Conservation (phyloP, 768 basidiomycete genomes). For the Phaeotremella fagi region DNA sequence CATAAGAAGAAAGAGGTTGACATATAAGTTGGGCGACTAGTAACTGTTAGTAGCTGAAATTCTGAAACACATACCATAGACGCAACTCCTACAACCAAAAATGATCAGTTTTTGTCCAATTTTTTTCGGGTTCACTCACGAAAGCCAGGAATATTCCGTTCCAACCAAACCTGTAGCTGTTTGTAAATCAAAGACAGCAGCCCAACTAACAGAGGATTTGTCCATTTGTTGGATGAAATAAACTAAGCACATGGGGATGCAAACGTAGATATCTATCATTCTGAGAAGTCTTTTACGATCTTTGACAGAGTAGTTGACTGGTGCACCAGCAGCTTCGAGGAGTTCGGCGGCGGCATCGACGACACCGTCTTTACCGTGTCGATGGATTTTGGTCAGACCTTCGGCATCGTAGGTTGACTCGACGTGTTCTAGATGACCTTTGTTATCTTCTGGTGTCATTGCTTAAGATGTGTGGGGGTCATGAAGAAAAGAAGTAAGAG, state of each 20-base stretch:
- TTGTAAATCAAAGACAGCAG: slow-evolving; percentile 54
- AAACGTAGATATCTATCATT: slow-evolving; percentile 26
- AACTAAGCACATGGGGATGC: slow-evolving; percentile 21
- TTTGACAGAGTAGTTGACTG: slow-evolving; percentile 14
- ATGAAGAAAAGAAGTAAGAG: no score
- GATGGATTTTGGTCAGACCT: slow-evolving; percentile 3
- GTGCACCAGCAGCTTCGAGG: slow-evolving; percentile 15
- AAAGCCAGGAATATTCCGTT: slow-evolving; percentile 53
- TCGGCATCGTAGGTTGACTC: slow-evolving; percentile 6
- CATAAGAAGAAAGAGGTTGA: slow-evolving; percentile 5
- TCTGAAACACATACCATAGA: slow-evolving; percentile 16
- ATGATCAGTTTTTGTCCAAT: no score
- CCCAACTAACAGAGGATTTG: slow-evolving; percentile 54
- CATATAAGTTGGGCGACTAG: background rate
- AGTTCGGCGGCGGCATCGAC: slow-evolving; percentile 26
- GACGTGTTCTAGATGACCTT: no score
- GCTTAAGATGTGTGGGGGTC: no score
- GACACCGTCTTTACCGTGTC: slow-evolving; percentile 18
- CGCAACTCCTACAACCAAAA: no score
- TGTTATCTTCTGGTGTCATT: no score
- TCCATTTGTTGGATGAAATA: slow-evolving; percentile 32
- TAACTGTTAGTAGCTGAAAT: background rate
- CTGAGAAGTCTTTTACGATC: slow-evolving; percentile 21
- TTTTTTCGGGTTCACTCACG: no score
- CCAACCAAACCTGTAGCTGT: slow-evolving; percentile 41